Evolutionary conservation across 176 grass and related monocot species (phyloP), one percentile per base, ranked within the genome.

Genomic region (Calamus simplicifolius): DNA sequence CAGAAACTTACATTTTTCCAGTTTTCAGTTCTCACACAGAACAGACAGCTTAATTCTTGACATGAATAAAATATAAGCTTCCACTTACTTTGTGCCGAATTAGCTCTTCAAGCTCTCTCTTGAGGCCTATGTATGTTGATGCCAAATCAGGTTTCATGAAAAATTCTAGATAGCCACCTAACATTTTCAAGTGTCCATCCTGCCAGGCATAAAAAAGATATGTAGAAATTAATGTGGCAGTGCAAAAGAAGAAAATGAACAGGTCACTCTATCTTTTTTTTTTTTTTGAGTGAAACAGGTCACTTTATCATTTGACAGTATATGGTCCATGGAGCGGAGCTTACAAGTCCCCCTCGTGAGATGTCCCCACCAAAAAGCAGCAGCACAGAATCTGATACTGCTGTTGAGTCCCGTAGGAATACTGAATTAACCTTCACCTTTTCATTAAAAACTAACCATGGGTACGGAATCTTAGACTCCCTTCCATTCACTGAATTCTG

Each of bases 151-250:
- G 81, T 52, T 66, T 92, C 93, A 98, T 98, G 71, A 98, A 98
- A 67, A 98, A 98, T 19, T 98, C 93, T 50, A 98, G 58, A 74
- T 98, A 98, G 54, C 93, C 93, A 57, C 84, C 93, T 16, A 98
- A 80, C 93, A 98, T 98, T 82, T 98, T 98, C 54, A 98, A 68
- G 74, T 98, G 84, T 54, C 93, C 93, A 10, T 98, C 93, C 93
- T 98, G 66, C 29, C 35, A 43, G 35, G 35, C 35, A 43, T 43
- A 43, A 69, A 52, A 25, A 78, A 56, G 80, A 52, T 28, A 67
- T 56, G 23, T 15, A 27, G 17, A 61, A 73, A 27, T 14, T 54
- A 31, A 73, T 18, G 6, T 51, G 26, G 26, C 4, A 50, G 23
- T 7, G 35, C 2, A 10, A 12, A 3, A 43, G 35, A 43, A 8